Conservation (phyloP, 2,329 filamentous ascomycete genomes). For the Proliferodiscus dingleyae region DNA sequence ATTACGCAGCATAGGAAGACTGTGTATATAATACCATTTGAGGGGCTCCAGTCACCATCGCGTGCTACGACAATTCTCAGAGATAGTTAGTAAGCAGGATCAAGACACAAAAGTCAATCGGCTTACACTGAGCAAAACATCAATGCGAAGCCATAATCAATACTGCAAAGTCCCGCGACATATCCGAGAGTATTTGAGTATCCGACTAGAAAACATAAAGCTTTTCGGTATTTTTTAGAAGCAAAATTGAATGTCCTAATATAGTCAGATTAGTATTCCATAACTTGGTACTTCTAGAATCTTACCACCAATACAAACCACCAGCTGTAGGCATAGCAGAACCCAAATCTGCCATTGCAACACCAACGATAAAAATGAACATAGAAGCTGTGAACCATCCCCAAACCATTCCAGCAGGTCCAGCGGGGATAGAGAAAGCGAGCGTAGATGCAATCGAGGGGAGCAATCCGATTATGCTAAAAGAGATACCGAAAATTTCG, state of each 20-base stretch:
- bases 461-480: slow-evolving; percentile 34
- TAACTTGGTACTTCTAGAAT: not conserved
- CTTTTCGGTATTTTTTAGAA: slow-evolving; percentile 18
- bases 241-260: slow-evolving; percentile 46
- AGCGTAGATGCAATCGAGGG: slow-evolving; percentile 36
- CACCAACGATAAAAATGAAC: slow-evolving; percentile 3
- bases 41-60: slow-evolving; percentile 51
- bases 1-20: slow-evolving; percentile 51
- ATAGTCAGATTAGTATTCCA: not conserved
- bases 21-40: slow-evolving; percentile 51
- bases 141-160: slow-evolving; percentile 33
- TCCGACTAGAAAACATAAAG: slow-evolving; percentile 44
- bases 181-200: slow-evolving; percentile 16
- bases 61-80: slow-evolving; percentile 46
- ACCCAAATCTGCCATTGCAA: slow-evolving; percentile 7
- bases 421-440: slow-evolving; percentile 32
- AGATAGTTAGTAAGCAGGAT: slow-evolving; percentile 5
- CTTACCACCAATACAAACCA: slow-evolving; percentile 20
- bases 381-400: slow-evolving; percentile 4
- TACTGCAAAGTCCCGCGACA: slow-evolving; percentile 13
- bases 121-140: slow-evolving; percentile 37
- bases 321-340: slow-evolving; percentile 6
- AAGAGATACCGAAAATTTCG: slow-evolving; percentile 34
- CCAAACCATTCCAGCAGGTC: slow-evolving; percentile 23
- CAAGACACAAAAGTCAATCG: too few species aligned